Base-by-base conservation (phyloP, 768 basidiomycete species). In the Tremella mesenterica region DNA sequence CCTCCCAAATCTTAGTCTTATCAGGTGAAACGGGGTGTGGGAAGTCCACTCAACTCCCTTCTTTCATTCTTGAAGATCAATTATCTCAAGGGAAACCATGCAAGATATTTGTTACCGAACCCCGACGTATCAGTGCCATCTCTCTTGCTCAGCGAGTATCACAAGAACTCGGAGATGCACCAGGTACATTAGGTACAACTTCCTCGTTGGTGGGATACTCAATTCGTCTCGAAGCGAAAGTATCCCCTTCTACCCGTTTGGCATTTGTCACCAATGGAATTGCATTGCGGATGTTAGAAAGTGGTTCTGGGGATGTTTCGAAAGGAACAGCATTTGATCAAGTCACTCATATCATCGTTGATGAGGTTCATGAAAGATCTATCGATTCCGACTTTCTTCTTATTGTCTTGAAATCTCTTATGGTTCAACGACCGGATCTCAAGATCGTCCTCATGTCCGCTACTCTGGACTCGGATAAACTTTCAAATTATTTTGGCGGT, bases 341-440 rank as follows among this genome's bases (percentile, higher is more conserved):
- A 58, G 83, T 96, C 50, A 96, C 95, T n/a, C 91, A 95, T 66
- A 83, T 99, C 68, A 85, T 99, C 54, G 85, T 97, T 38, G 93
- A 99, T 61, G 93, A 99, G 76, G 88, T 95, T 44, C 93, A 99
- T 65, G 93, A 99, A 76, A 84, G 93, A 20, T 88, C 85, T 6
- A 95, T 99, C 60, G 93, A 99, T 69, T 92, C 89, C 0, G 93
- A 97, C 72, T 99, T 99, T 75, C 79, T 99, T 28, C 77, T 99
- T 28, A 89, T 96, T 60, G 88, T 96, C 4, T 78, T 99, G 49
- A 90, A 88, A 73, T 83, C 86, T 14, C 75, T 97, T 29, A 73
- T 95, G 48, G 74, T 79, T 50, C 81, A 84, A 58, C 80, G 88
- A 23, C 80, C 83, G 45, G 83, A 93, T 62, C 76, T 99, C n/a